phyloP scores from a whole-genome alignment of 164 flowering plant genomes.

The Vitis labrusca region DNA sequence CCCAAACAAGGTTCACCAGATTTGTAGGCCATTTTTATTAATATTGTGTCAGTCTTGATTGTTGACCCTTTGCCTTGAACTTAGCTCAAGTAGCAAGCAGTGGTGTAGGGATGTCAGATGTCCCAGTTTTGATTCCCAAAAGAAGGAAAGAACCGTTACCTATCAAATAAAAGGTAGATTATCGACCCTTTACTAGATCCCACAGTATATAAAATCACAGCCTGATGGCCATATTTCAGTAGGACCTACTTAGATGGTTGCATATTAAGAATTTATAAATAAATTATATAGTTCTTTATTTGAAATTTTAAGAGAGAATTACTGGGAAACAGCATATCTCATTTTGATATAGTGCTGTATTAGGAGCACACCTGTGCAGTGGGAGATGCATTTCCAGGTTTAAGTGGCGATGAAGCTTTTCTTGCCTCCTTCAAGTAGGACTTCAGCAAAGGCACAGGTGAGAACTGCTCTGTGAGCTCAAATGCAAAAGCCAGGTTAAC shows the following conservation, averaged over 20 bases:
- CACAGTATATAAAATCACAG: neutral
- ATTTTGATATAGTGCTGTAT: neutral
- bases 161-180: too few species aligned
- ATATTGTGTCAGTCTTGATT: too few species aligned
- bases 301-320: neutral
- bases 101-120: too few species aligned
- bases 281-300: too few species aligned
- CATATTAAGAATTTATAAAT: neutral
- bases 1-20: too few species aligned
- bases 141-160: too few species aligned
- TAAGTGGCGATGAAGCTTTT: slow-evolving; percentile 62
- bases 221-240: too few species aligned
- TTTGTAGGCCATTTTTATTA: too few species aligned
- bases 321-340: neutral
- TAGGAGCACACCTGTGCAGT: slow-evolving; percentile 53
- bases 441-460: slow-evolving; percentile 75
- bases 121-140: too few species aligned
- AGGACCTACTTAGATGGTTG: neutral
- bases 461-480: slow-evolving; percentile 71
- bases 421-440: slow-evolving; percentile 76
- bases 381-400: slow-evolving; percentile 63
- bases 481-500: slow-evolving; percentile 90
- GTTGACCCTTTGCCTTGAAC: too few species aligned
- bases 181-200: too few species aligned
- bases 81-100: too few species aligned